These are phyloP conservation scores for Misopates orontium DNA, from an alignment of 257 asterid genomes.

Conservation along the genomic window DNA sequence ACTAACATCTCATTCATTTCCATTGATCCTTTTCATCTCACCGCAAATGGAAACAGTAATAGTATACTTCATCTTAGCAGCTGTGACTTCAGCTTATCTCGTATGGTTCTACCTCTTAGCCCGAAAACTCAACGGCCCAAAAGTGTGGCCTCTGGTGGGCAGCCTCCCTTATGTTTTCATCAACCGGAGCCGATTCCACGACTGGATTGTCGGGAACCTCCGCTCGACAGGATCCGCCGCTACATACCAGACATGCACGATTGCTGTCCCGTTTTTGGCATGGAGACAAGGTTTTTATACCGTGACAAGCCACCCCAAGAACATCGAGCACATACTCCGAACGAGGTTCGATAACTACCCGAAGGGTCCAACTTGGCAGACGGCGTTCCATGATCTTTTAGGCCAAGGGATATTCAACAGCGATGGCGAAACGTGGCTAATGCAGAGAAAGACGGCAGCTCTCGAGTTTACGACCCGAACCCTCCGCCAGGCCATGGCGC, in stretches of 20 bases:
- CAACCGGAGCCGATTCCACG: constrained; percentile 65
- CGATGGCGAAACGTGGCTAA: constrained; percentile 85
- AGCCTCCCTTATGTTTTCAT: constrained; percentile 70
- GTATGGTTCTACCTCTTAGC: constrained; percentile 65
- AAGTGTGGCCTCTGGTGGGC: constrained; percentile 67
- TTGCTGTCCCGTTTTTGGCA: constrained; percentile 67
- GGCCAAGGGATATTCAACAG: constrained; percentile 88
- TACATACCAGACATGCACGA: constrained; percentile 75
- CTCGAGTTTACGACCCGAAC: constrained; percentile 85
- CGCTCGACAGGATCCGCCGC: constrained; percentile 51
- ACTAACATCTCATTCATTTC: too few species aligned
- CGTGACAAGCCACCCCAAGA: constrained; percentile 76
- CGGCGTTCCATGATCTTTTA: constrained; percentile 78
- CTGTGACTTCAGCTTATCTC: constrained; percentile 51
- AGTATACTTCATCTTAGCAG: constrained; percentile 24
- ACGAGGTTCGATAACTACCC: constrained; percentile 85
- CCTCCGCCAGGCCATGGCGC: constrained; percentile 84
- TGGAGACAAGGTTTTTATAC: constrained; percentile 70
- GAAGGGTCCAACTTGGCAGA: constrained; percentile 84
- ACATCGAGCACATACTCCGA: constrained; percentile 78
- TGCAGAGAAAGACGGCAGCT: constrained; percentile 84
- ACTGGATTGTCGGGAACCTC: constrained; percentile 76
- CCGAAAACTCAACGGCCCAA: constrained; percentile 66
- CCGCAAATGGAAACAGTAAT: constrained; percentile 44
- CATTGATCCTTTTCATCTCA: neutral